These are phyloP conservation scores for Agaricales sp. DNA, from an alignment of 1,284 basidiomycete genomes.

Conservation along the genomic window DNA sequence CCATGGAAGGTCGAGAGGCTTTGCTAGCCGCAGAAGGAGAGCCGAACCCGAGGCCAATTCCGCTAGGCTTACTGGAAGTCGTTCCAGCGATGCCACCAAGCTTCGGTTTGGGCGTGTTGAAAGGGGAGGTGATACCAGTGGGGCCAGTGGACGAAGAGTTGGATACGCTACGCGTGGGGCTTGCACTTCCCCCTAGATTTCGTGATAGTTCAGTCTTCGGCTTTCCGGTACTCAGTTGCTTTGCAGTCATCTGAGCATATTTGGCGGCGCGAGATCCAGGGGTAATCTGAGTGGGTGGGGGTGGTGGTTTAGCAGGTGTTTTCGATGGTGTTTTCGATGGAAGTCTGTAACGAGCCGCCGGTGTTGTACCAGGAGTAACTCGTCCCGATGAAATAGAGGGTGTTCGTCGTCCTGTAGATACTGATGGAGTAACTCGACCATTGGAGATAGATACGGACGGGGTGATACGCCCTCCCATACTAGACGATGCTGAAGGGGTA, in stretches of 20 bases:
- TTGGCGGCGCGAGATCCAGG: slow-evolving; percentile 78
- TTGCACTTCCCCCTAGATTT: slow-evolving; percentile 18
- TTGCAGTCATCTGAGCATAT: slow-evolving; percentile 75
- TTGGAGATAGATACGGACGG: slow-evolving; percentile 33
- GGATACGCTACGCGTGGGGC: slow-evolving; percentile 25
- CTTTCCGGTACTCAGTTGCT: slow-evolving; percentile 53
- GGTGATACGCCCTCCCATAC: slow-evolving; percentile 25
- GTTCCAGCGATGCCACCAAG: slow-evolving; percentile 23
- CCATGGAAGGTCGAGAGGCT: slow-evolving; percentile 31
- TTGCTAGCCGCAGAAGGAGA: slow-evolving; percentile 34
- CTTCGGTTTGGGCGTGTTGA: slow-evolving; percentile 51
- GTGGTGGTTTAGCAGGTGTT: slow-evolving; percentile 9
- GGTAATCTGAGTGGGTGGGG: slow-evolving; percentile 44
- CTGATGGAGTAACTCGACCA: slow-evolving; percentile 36
- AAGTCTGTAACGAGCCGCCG: slow-evolving; percentile 22
- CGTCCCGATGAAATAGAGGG: slow-evolving; percentile 18
- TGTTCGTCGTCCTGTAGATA: slow-evolving; percentile 14
- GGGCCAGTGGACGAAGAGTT: slow-evolving; percentile 26
- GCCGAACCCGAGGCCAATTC: slow-evolving; percentile 22
- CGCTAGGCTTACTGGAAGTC: neutral
- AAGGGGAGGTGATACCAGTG: slow-evolving; percentile 30
- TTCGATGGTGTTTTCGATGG: slow-evolving; percentile 15
- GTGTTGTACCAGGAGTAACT: slow-evolving; percentile 14
- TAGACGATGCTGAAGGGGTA: slow-evolving; percentile 31
- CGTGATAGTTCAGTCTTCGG: slow-evolving; percentile 20